These are phyloP conservation scores for Phaseolus lunatus DNA, from an alignment of 306 rosid genomes.

Conservation along the genomic window DNA sequence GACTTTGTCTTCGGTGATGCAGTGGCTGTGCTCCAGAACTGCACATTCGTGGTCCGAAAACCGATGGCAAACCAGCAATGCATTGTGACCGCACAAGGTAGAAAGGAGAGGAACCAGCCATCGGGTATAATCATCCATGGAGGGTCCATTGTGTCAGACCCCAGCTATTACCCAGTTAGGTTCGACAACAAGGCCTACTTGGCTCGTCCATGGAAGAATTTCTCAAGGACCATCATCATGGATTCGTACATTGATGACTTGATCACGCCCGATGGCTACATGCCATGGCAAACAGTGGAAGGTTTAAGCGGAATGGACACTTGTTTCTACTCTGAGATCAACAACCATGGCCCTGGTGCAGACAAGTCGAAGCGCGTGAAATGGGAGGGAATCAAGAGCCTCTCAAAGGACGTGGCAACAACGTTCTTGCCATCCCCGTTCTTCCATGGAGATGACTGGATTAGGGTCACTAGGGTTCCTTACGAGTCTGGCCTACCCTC, in stretches of 20 bases:
- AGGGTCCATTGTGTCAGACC: constrained; percentile 53
- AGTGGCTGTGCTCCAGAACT: constrained; percentile 67
- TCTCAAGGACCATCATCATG: constrained; percentile 75
- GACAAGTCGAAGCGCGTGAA: constrained; percentile 52
- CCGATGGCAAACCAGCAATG: constrained; percentile 72
- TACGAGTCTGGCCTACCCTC: constrained; percentile 43
- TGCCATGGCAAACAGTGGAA: constrained; percentile 62
- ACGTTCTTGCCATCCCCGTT: constrained; percentile 48
- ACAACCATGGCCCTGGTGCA: constrained; percentile 71
- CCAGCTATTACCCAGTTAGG: constrained; percentile 49
- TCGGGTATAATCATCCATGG: constrained; percentile 69
- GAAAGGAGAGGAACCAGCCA: constrained; percentile 68
- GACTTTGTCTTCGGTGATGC: constrained; percentile 88
- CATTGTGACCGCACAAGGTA: constrained; percentile 86
- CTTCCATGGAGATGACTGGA: constrained; percentile 63
- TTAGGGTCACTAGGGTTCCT: constrained; percentile 60
- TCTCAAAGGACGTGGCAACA: constrained; percentile 36
- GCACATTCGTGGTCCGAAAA: constrained; percentile 71
- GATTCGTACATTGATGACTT: constrained; percentile 68
- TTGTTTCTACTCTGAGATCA: constrained; percentile 61
- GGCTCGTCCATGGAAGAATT: constrained; percentile 85
- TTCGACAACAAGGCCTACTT: constrained; percentile 55
- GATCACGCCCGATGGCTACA: constrained; percentile 73
- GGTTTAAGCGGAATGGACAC: constrained; percentile 52
- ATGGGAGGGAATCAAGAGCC: constrained; percentile 69